Base-by-base conservation (phyloP, 495 filamentous ascomycete species). In the Astrocystis sublimbata region DNA sequence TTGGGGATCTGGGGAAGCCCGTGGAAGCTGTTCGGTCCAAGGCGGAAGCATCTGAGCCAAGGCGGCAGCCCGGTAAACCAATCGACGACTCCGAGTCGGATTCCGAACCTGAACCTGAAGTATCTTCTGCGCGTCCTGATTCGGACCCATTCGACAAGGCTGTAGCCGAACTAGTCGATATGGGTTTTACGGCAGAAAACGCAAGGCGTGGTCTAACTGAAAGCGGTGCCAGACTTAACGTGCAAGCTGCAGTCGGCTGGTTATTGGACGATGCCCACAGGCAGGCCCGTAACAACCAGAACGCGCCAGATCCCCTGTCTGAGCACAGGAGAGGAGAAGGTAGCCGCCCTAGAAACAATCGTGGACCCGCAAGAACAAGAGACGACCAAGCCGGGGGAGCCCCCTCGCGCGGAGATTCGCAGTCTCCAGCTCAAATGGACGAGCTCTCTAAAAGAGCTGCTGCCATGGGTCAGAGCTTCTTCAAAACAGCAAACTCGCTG, bases 401-500 rank as follows among this genome's bases (percentile, higher is more conserved):
- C 72, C 80, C 38, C 69, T 80, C 64, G 81, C 81, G 83, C 63
- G 70, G 72, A 66, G 77, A 81, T 58, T 88, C 79, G 56, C 77
- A 81, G 36, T 86, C 86, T 4, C 86, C 86, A 2, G 80, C 78
- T 2, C 79, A 78, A 33, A 81, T 77, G 1, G 93, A 96, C 28
- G 94, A 97, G 64, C 81, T 96, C 40, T 80, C 91, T 0, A 90
- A 93, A 62, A 81, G 87, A 15, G 94, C 94, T 10, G 86, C 92
- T 12, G 89, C 90, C 60, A 80, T 97, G 69, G 89, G 94, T 17
- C 89, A 81, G 33, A 96, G 85, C 62, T 72, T 98, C 12, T 84
- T 97, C 69, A 98, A 98, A 70, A 91, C 92, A n/a, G 94, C 96
- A 1, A 93, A 92, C 65, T 90, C 89, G 2, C 73, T 98, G 2